Evolutionary conservation across 768 basidiomycete genomes (phyloP).

Genomic region (Kwoniella dejecticola): DNA sequence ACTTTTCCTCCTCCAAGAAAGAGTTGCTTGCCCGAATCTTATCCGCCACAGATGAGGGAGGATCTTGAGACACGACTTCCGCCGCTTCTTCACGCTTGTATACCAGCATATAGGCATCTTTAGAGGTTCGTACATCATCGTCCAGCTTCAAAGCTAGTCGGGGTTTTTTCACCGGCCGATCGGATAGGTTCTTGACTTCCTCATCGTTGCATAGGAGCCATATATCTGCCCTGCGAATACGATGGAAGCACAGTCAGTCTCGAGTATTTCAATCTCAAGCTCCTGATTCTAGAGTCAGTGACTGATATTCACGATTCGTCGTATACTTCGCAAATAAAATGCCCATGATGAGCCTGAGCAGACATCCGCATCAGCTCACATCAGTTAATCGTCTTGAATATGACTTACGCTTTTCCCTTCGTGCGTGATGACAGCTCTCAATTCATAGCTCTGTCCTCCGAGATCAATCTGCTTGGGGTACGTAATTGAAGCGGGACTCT

Average conservation of each 20-base stretch:
- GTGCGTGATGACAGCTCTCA: conserved; percentile 82
- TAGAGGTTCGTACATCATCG: conserved; percentile 58
- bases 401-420: conserved; percentile 90
- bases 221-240: conserved; percentile 60
- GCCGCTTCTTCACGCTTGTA: conserved; percentile 64
- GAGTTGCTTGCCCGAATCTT: conserved; percentile 19
- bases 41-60: conserved; percentile 15
- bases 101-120: conserved; percentile 93
- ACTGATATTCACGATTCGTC: conserved; percentile 35
- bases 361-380: conserved; percentile 61
- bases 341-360: conserved; percentile 61
- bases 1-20: conserved; percentile 13
- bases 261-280: too few species aligned
- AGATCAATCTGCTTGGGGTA: conserved; percentile 78
- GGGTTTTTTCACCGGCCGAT: conserved; percentile 26
- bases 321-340: conserved; percentile 49
- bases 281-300: conserved; percentile 4
- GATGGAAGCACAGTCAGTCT: too few species aligned
- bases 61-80: conserved; percentile 2
- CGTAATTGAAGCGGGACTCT: conserved; percentile 76
- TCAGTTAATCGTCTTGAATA: too few species aligned
- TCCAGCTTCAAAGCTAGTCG: conserved; percentile 1
- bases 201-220: conserved; percentile 98
- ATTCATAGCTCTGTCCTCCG: conserved; percentile 67
- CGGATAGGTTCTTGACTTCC: conserved; percentile 66